Percentiles rank a stretch among this genome's conserved stretches.
phyloP scores from a whole-genome alignment of 495 filamentous ascomycete genomes.

The Neurospora discreta region DNA sequence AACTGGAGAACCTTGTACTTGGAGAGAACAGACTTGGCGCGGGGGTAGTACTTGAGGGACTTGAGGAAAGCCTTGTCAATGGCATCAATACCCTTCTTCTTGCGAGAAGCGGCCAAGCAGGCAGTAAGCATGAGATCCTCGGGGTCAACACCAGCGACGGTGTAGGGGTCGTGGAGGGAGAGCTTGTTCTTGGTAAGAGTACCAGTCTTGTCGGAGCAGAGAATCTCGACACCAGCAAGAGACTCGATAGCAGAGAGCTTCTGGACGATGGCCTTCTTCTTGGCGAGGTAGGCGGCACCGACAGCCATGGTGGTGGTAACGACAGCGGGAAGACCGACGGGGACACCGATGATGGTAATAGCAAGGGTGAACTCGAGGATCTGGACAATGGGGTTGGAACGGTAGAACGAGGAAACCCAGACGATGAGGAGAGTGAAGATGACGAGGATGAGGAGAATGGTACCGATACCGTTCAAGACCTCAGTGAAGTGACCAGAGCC shows the following conservation, averaged over 20 bases:
- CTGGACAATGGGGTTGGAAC: slow-evolving; percentile 58
- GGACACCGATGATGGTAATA: slow-evolving; percentile 87
- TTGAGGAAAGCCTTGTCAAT: slow-evolving; percentile 94
- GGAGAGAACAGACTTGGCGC: slow-evolving; percentile 60
- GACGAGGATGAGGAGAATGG: slow-evolving; percentile 69
- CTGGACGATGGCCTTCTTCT: slow-evolving; percentile 94
- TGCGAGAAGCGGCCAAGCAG: slow-evolving; percentile 81
- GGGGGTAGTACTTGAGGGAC: slow-evolving; percentile 65
- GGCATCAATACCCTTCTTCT: slow-evolving; percentile 89
- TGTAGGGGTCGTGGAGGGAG: slow-evolving; percentile 74
- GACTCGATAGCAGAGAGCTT: slow-evolving; percentile 94
- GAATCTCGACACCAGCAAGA: slow-evolving; percentile 86
- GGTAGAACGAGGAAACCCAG: slow-evolving; percentile 82
- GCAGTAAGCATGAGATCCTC: slow-evolving; percentile 86
- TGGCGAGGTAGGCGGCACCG: slow-evolving; percentile 85
- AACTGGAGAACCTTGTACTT: slow-evolving; percentile 74
- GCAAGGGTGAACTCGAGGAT: slow-evolving; percentile 80
- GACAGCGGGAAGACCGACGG: slow-evolving; percentile 90
- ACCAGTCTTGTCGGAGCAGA: slow-evolving; percentile 97
- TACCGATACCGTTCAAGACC: slow-evolving; percentile 78
- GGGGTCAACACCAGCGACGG: slow-evolving; percentile 62
- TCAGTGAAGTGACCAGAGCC: slow-evolving; percentile 80
- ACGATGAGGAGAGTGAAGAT: slow-evolving; percentile 68
- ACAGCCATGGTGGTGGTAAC: slow-evolving; percentile 96
- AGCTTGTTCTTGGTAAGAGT: slow-evolving; percentile 90